Evolutionary conservation across 352 stramenopile species (phyloP).

Genomic region (Globisporangium perplexum): DNA sequence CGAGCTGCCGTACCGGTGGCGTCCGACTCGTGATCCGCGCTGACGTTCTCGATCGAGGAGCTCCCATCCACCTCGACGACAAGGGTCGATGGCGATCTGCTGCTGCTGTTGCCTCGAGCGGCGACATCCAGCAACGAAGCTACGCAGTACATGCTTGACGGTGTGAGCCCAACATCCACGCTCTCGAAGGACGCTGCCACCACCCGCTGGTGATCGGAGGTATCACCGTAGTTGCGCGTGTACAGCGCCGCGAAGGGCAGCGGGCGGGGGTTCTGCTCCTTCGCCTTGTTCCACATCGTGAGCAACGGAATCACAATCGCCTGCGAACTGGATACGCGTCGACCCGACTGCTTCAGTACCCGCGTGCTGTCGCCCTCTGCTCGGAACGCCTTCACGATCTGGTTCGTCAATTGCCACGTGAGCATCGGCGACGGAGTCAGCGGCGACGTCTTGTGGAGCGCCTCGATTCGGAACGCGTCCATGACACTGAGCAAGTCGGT

Average conservation of each 20-base stretch:
- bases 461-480: constrained; percentile 11
- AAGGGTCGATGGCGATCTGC: not conserved
- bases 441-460: not conserved
- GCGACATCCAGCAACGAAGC: constrained; percentile 16
- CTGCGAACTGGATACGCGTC: not conserved
- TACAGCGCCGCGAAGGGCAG: constrained; percentile 37
- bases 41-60: not conserved
- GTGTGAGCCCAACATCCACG: constrained; percentile 37
- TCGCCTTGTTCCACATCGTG: constrained; percentile 18
- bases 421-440: constrained; percentile 31
- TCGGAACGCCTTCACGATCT: constrained; percentile 36
- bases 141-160: constrained; percentile 37
- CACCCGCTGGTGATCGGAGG: constrained; percentile 16
- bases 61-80: not conserved
- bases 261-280: constrained; percentile 10
- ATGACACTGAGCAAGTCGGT: constrained; percentile 27
- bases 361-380: not conserved
- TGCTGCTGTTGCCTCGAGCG: not conserved
- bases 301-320: constrained; percentile 27
- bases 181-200: constrained; percentile 42
- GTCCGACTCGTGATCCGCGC: not conserved
- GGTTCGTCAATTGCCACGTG: constrained; percentile 48
- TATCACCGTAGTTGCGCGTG: constrained; percentile 45
- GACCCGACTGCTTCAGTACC: not conserved
- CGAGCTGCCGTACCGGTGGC: not conserved